These are phyloP conservation scores for Eugenia klotzschiana DNA, from an alignment of 441 rosid genomes.

Conservation along the genomic window DNA sequence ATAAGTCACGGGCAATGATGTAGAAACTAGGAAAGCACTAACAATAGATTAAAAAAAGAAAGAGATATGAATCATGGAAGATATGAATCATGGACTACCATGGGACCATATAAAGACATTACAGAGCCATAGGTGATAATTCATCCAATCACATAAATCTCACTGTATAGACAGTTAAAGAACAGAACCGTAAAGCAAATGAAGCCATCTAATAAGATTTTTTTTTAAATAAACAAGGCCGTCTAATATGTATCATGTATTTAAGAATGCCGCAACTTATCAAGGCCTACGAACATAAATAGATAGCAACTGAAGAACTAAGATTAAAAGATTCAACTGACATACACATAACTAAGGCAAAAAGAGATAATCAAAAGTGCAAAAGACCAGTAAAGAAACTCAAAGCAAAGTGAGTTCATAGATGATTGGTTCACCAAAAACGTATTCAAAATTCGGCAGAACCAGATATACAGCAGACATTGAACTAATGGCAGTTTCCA, in stretches of 20 bases:
- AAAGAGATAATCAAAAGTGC: not conserved
- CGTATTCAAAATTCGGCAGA: not conserved
- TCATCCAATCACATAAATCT: not conserved
- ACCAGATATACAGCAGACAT: not conserved
- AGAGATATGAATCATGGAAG: not conserved
- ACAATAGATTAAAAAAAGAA: not conserved
- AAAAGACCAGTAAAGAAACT: not conserved
- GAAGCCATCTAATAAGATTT: not conserved
- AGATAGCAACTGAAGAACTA: not conserved
- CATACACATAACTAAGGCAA: not conserved
- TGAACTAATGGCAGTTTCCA: not conserved
- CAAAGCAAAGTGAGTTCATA: not conserved
- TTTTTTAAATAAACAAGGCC: not conserved
- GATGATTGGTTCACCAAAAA: not conserved
- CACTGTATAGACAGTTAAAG: not conserved
- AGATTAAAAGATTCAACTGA: not conserved
- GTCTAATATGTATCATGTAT: not conserved
- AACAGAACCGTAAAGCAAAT: not conserved
- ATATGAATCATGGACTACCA: not conserved
- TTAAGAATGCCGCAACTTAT: not conserved
- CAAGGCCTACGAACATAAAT: not conserved
- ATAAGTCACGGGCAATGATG: not conserved
- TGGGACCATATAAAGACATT: not conserved
- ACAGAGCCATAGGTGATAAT: not conserved
- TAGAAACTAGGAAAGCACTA: not conserved